Percentiles rank a stretch among this genome's conserved stretches.
Conservation (phyloP, 2,329 filamentous ascomycete species). For the Rasamsonia emersonii region DNA sequence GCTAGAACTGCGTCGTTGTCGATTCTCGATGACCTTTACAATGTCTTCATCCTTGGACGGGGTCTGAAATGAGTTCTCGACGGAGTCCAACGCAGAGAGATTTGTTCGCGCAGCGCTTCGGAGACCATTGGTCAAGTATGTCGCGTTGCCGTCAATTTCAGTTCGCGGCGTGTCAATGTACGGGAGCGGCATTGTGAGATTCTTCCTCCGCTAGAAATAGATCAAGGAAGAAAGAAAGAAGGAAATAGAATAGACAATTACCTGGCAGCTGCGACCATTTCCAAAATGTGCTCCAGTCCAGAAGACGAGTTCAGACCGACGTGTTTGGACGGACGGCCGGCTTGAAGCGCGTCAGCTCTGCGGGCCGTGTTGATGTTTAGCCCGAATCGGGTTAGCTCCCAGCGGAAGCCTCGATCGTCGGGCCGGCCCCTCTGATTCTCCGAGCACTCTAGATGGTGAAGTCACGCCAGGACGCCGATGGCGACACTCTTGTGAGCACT, state of each 20-base stretch:
- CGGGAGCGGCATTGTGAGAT: constrained; percentile 52
- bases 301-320: constrained; percentile 16
- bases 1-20: constrained; percentile 42
- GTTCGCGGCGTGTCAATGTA: constrained; percentile 82
- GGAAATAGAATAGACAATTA: too few species aligned
- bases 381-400: constrained; percentile 22
- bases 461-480: neutral
- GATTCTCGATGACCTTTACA: constrained; percentile 64
- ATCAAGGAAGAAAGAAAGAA: constrained; percentile 4
- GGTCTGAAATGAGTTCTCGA: constrained; percentile 78
- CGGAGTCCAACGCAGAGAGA: constrained; percentile 59
- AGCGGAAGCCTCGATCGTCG: neutral
- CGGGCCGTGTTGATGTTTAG: constrained; percentile 34
- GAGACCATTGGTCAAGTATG: constrained; percentile 60
- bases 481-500: constrained; percentile 3
- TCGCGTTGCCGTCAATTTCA: constrained; percentile 68
- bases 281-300: too few species aligned
- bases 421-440: constrained; percentile 2
- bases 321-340: constrained; percentile 24
- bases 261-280: too few species aligned
- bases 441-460: too few species aligned
- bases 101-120: constrained; percentile 42
- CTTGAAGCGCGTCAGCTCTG: constrained; percentile 10
- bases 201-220: constrained; percentile 10
- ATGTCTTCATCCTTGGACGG: constrained; percentile 70